Percentiles rank a stretch among this genome's conserved stretches.
phyloP scores from a whole-genome alignment of 805 yeast genomes.

The Starmera dryadoides region DNA sequence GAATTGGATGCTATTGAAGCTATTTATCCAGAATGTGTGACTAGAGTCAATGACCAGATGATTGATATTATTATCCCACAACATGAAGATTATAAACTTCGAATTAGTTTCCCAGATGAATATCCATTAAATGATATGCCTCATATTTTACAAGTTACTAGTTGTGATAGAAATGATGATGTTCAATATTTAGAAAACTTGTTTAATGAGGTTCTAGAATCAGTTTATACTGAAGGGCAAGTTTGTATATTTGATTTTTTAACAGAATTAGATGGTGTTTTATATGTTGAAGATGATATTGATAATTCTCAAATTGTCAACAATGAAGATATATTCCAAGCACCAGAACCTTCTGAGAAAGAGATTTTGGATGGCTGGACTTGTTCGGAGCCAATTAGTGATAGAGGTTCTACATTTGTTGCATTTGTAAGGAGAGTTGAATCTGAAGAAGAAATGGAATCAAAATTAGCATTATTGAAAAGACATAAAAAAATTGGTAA shows the following conservation, averaged over 20 bases:
- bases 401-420: slow-evolving; percentile 79
- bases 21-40: slow-evolving; percentile 66
- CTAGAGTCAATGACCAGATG: slow-evolving; percentile 25
- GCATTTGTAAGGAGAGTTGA: slow-evolving; percentile 62
- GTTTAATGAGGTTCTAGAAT: slow-evolving; percentile 45
- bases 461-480: slow-evolving; percentile 41
- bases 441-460: slow-evolving; percentile 61
- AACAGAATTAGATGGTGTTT: slow-evolving; percentile 53
- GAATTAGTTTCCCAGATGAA: slow-evolving; percentile 58
- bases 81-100: slow-evolving; percentile 52
- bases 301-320: slow-evolving; percentile 6
- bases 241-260: slow-evolving; percentile 80
- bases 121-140: slow-evolving; percentile 68
- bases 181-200: slow-evolving; percentile 39
- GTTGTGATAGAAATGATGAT: slow-evolving; percentile 27
- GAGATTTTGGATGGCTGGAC: slow-evolving; percentile 70
- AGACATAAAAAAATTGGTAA: slow-evolving; percentile 59
- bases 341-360: slow-evolving; percentile 4
- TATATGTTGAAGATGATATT: slow-evolving; percentile 27
- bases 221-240: slow-evolving; percentile 47
- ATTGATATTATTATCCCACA: slow-evolving; percentile 51
- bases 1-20: slow-evolving; percentile 83
- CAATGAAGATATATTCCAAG: slow-evolving; percentile 16
- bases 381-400: slow-evolving; percentile 68
- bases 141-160: slow-evolving; percentile 47